Evolutionary conservation across 495 filamentous ascomycete genomes (phyloP), one percentile per base, ranked within the genome.

Genomic region (Recurvomyces mirabilis): DNA sequence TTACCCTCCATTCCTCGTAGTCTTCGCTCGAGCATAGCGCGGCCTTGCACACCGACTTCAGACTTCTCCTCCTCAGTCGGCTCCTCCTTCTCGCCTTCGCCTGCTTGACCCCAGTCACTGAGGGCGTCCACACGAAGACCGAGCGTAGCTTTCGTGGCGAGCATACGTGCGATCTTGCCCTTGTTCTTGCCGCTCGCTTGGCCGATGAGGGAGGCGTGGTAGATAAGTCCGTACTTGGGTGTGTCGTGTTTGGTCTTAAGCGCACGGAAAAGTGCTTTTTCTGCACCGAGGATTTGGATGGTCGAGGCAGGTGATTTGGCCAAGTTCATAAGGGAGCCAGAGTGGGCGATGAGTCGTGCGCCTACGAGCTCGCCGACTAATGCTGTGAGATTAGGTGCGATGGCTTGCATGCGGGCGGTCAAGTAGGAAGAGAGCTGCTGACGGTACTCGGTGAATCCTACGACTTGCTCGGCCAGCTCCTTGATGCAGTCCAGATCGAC

Each of bases 191-290:
- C 91, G 20, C 84, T 89, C 19, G 93, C 89, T 67, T 99, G 91
- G 33, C 91, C 91, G 37, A 99, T 84, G 23, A 99, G 71, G 20
- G 87, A 94, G 15, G 91, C 88, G 65, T 99, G 93, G 68, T 95
- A 99, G 64, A 96, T 93, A 52, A 98, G 75, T 71, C 91, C 91
- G 56, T 99, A 99, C 68, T 99, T 99, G 52, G 91, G 91, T 11
- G 91, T 99, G 58, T 96, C 86, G 62, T 96, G 91, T 71, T 99
- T 99, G 14, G 93, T 99, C 73, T 99, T 99, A 47, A 99, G 69
- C 15, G 91, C 91, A 50, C 91, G 78, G 77, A 99, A 99, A 43
- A 99, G 78, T 4, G 91, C 91, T 72, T 99, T 99, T 68, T 99
- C 91, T 45, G 91, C 91, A 65, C 91, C 91, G 7, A 99, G 76